Base-by-base conservation (phyloP, 352 stramenopile genomes). In the Phytopythium sindhum region DNA sequence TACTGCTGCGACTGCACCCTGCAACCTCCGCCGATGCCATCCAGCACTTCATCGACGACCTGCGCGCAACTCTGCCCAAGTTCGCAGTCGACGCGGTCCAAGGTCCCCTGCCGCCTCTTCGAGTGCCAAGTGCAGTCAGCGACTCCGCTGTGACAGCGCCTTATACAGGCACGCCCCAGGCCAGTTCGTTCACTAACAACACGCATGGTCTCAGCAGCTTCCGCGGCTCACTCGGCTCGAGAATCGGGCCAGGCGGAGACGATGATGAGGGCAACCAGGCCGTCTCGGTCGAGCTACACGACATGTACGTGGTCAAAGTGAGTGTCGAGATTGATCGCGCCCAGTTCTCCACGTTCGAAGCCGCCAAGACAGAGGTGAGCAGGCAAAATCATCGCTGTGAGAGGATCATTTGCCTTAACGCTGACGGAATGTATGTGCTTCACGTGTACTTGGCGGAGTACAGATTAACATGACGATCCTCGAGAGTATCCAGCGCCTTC, bases 381-480 rank as follows among this genome's bases (percentile, higher is more conserved):
- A 29, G 6, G 44, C 44, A 9, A 51, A 29, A 0, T 2, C 1
- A 21, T 14, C 23, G 0, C 9, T 31, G 10, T 17, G 3, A 19
- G 5, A 52, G n/a, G 23, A 26, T 7, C 17, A 26, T 8, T 4
- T 2, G 41, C 15, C 41, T 31, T 21, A 10, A 21, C 2, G 23
- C 45, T 52, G 11, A 31, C 45, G 45, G 9, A 8, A 15, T 31
- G 23, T 17, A 31, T 29, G 21, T 14, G 11, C 37, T 14, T 42
- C 37, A 7, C 19, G 28, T 21, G 12, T 55, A 24, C 6, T 51
- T 7, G 44, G 39, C 26, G 54, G 45, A 39, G 61, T 26, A 33
- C 15, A 90, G 80, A 74, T 91, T 21, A 90, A 92, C 66, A 59
- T 92, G 51, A 60, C 67, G 15, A 88, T 92, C 50, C 81, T 92